These are phyloP conservation scores for Alternaria sp. DNA, from an alignment of 2,329 filamentous ascomycete genomes.

Conservation along the genomic window DNA sequence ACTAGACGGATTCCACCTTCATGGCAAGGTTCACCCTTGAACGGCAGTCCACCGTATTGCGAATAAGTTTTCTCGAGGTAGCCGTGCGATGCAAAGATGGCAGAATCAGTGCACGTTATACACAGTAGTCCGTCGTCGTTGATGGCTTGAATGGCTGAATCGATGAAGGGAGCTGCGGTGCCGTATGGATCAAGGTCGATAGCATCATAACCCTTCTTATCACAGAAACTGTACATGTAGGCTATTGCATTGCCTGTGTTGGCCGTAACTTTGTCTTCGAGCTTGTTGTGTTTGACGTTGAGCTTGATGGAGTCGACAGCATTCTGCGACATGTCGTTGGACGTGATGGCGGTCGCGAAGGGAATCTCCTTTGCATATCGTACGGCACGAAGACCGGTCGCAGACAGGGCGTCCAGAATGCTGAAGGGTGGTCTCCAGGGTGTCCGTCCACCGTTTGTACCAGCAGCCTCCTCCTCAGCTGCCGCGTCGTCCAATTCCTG, in stretches of 20 bases:
- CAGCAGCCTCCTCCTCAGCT: slow-evolving; percentile 2
- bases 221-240: slow-evolving; percentile 84
- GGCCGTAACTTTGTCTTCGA: slow-evolving; percentile 74
- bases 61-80: slow-evolving; percentile 95
- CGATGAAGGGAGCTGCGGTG: slow-evolving; percentile 89
- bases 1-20: slow-evolving; percentile 90
- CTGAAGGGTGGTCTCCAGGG: slow-evolving; percentile 49
- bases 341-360: slow-evolving; percentile 80
- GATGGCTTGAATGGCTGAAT: slow-evolving; percentile 86
- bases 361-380: slow-evolving; percentile 93
- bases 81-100: slow-evolving; percentile 91
- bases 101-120: slow-evolving; percentile 95
- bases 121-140: slow-evolving; percentile 90
- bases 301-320: slow-evolving; percentile 82
- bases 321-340: slow-evolving; percentile 84
- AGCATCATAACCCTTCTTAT: slow-evolving; percentile 76
- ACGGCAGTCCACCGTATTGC: slow-evolving; percentile 88
- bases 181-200: slow-evolving; percentile 98
- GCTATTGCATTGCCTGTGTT: slow-evolving; percentile 83
- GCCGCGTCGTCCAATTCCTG: slow-evolving; percentile 10
- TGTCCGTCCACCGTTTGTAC: slow-evolving; percentile 15
- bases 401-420: slow-evolving; percentile 95
- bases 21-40: slow-evolving; percentile 86
- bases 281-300: slow-evolving; percentile 84
- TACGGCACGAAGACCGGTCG: slow-evolving; percentile 87